Evolutionary conservation across 2,329 filamentous ascomycete species (phyloP).

Genomic region (Didymella pomorum): DNA sequence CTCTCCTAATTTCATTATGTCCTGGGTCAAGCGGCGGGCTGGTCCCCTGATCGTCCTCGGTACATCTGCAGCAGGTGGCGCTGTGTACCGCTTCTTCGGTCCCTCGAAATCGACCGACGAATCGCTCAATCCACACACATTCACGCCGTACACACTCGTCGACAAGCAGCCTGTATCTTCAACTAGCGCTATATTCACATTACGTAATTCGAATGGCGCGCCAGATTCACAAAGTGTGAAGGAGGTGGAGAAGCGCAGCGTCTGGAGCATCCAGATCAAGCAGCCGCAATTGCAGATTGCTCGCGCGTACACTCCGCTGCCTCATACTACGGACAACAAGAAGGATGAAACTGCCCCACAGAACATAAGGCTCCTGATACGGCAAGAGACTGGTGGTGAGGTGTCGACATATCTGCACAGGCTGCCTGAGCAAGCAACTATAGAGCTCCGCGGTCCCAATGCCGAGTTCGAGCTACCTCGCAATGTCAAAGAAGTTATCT

Average conservation of each 20-base stretch:
- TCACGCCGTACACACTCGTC: constrained; percentile 71
- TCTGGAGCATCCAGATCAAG: constrained; percentile 92
- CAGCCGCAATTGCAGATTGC: constrained; percentile 94
- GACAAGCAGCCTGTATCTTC: constrained; percentile 69
- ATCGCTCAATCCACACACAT: constrained; percentile 65
- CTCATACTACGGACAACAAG: constrained; percentile 57
- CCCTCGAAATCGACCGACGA: constrained; percentile 35
- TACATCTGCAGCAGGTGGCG: constrained; percentile 45
- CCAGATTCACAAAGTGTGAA: constrained; percentile 42
- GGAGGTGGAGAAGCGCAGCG: constrained; percentile 65
- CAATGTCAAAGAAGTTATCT: constrained; percentile 70
- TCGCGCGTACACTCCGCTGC: constrained; percentile 88
- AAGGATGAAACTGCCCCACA: constrained; percentile 41
- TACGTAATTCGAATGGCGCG: constrained; percentile 55
- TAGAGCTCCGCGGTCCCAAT: constrained; percentile 83
- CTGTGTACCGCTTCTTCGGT: constrained; percentile 43
- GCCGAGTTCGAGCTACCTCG: constrained; percentile 69
- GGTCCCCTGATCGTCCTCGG: constrained; percentile 45
- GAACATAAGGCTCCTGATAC: constrained; percentile 75
- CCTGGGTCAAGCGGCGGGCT: constrained; percentile 40
- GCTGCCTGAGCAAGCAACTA: constrained; percentile 66
- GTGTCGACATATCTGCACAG: constrained; percentile 82
- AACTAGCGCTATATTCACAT: constrained; percentile 73
- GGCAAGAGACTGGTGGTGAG: constrained; percentile 81
- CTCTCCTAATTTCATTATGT: constrained; percentile 30